Conservation (phyloP, 805 yeast genomes). For the Yarrowia alimentaria region DNA sequence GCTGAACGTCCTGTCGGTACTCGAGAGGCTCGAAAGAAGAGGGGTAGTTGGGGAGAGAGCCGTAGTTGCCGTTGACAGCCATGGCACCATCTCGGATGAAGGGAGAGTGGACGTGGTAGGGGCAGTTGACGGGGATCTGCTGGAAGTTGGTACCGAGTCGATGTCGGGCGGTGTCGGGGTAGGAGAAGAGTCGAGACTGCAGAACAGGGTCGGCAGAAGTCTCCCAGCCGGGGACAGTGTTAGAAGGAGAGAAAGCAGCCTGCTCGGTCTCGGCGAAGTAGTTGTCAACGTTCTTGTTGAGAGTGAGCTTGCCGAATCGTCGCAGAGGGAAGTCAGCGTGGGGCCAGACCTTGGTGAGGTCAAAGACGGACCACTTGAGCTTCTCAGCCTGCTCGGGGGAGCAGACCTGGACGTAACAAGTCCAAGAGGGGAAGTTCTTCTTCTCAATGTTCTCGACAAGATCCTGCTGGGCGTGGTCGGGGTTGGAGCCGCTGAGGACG, state of each 20-base stretch:
- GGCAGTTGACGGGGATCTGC: conserved; percentile 70
- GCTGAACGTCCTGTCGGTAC: conserved; percentile 35
- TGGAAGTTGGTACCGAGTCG: conserved; percentile 68
- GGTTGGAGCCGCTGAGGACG: conserved; percentile 48
- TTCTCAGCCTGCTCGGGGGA: conserved; percentile 55
- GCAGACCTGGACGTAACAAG: conserved; percentile 59
- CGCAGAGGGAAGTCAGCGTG: conserved; percentile 55
- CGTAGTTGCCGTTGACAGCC: conserved; percentile 49
- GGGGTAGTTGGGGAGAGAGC: conserved; percentile 52
- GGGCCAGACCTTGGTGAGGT: conserved; percentile 60
- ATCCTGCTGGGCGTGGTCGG: conserved; percentile 51
- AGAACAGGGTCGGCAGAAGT: conserved; percentile 75
- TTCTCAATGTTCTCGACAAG: conserved; percentile 48
- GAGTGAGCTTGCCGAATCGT: conserved; percentile 53
- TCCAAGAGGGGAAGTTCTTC: conserved; percentile 54
- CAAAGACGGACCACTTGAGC: conserved; percentile 50
- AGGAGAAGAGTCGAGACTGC: conserved; percentile 73
- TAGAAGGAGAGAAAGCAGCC: conserved; percentile 68
- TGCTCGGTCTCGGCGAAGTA: conserved; percentile 54
- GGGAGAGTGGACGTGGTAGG: conserved; percentile 45
- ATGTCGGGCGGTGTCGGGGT: conserved; percentile 74
- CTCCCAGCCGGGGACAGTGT: conserved; percentile 72
- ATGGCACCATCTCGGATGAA: conserved; percentile 64
- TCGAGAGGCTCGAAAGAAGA: conserved; percentile 43
- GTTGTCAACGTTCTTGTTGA: conserved; percentile 57